A percentile compares a stretch with the other conserved stretches of the same genome.
Conservation (phyloP, 805 yeast genomes). For the Hanseniaspora jakobsenii region DNA sequence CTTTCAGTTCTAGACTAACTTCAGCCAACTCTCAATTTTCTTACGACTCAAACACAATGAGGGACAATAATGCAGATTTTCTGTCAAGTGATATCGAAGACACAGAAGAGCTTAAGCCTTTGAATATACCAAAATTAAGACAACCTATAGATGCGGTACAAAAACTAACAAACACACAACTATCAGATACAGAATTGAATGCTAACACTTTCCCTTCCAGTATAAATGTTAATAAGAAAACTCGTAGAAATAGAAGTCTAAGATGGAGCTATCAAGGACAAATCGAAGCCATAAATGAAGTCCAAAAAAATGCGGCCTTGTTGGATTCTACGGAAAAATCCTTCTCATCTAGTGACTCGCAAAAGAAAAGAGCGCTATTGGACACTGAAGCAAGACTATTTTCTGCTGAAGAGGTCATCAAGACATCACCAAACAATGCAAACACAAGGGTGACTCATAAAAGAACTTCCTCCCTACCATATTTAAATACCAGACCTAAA, state of each 20-base stretch:
- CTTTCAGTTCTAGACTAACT: slow-evolving; percentile 6
- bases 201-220: not conserved
- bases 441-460: slow-evolving; percentile 1
- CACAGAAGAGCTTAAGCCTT: not conserved
- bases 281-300: slow-evolving; percentile 10
- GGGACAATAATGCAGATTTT: not conserved
- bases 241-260: slow-evolving; percentile 14
- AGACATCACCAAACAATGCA: no score
- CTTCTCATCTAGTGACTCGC: not conserved
- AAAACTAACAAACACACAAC: not conserved
- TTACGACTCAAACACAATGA: not conserved
- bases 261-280: slow-evolving; percentile 15
- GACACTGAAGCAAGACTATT: slow-evolving; percentile 8
- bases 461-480: slow-evolving; percentile 14
- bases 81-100: not conserved
- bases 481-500: not conserved
- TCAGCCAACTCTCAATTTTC: slow-evolving; percentile 14
- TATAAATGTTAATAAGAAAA: not conserved
- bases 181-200: no score
- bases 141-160: slow-evolving; percentile 1
- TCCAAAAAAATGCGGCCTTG: slow-evolving; percentile 8
- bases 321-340: slow-evolving; percentile 2
- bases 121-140: slow-evolving; percentile 9
- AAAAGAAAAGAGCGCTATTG: slow-evolving; percentile 4
- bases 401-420: not conserved